phyloP scores from a whole-genome alignment of 331 rosid genomes.

The Arachis monticola region DNA sequence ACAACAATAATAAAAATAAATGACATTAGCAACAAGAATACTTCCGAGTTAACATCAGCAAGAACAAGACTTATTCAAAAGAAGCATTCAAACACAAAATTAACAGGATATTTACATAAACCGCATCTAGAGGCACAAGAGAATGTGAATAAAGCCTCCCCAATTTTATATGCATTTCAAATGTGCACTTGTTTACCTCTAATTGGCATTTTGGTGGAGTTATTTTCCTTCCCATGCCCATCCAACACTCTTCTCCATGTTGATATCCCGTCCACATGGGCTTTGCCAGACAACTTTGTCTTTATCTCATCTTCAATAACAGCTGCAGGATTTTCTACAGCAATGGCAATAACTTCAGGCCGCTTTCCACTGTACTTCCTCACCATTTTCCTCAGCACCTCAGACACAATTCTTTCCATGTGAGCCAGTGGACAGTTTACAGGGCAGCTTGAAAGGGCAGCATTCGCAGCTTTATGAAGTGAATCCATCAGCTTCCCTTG shows the following conservation, averaged over 20 bases:
- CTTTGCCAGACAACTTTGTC: slow-evolving; percentile 75
- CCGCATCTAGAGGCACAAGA: slow-evolving; percentile 8
- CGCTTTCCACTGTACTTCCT: slow-evolving; percentile 96
- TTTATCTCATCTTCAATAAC: slow-evolving; percentile 73
- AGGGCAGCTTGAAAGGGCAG: slow-evolving; percentile 92
- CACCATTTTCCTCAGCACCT: slow-evolving; percentile 90
- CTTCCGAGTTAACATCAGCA: slow-evolving; percentile 13
- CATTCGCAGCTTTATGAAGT: slow-evolving; percentile 91
- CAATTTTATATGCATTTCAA: slow-evolving; percentile 42
- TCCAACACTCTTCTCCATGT: slow-evolving; percentile 55
- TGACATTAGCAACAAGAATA: slow-evolving; percentile 1
- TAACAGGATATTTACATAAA: neutral
- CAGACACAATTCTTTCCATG: slow-evolving; percentile 90
- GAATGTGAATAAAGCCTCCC: slow-evolving; percentile 45
- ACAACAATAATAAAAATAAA: neutral
- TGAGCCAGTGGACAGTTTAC: slow-evolving; percentile 81
- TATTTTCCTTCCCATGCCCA: slow-evolving; percentile 54
- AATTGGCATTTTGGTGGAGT: slow-evolving; percentile 47
- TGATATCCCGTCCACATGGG: slow-evolving; percentile 57
- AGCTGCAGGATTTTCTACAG: slow-evolving; percentile 81
- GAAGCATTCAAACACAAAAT: slow-evolving; percentile 5
- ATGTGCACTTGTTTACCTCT: slow-evolving; percentile 44
- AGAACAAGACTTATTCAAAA: slow-evolving; percentile 7
- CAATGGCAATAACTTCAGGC: slow-evolving; percentile 91
- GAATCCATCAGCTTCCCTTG: slow-evolving; percentile 96